phyloP scores from a whole-genome alignment of 2,329 filamentous ascomycete genomes.

The Mycosphaerella sp. region DNA sequence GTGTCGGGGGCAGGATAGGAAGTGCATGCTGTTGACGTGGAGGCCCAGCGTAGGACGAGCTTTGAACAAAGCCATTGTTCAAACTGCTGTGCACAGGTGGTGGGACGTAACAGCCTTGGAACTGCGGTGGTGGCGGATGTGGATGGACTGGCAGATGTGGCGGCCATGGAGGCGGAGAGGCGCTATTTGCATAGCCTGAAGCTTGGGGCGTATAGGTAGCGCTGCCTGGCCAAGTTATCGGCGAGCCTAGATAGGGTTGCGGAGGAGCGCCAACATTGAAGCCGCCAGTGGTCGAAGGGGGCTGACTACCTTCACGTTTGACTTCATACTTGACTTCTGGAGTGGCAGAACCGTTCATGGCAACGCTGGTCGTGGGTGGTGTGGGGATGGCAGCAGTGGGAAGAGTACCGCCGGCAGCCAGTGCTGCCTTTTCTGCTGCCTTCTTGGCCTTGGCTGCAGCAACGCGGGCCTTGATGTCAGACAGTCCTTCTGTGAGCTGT shows the following conservation, averaged over 20 bases:
- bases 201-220: not conserved
- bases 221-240: not conserved
- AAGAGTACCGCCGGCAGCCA: not conserved
- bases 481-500: slow-evolving; percentile 1
- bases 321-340: not conserved
- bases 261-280: not conserved
- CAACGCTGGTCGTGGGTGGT: not conserved
- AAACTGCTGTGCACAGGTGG: not conserved
- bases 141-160: not conserved
- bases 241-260: not conserved
- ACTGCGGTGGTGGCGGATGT: not conserved
- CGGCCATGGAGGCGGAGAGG: not conserved
- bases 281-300: not conserved
- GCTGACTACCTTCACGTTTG: not conserved
- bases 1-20: slow-evolving; percentile 1
- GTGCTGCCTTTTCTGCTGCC: slow-evolving; percentile 5
- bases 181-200: not conserved
- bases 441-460: slow-evolving; percentile 5
- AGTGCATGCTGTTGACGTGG: not conserved
- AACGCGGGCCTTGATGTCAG: not conserved
- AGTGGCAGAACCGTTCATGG: not conserved
- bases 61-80: not conserved
- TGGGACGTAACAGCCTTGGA: not conserved
- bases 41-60: not conserved
- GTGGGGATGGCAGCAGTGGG: not conserved